Evolutionary conservation across 345 rosid genomes (phyloP).

Genomic region (Gossypium thurberi): DNA sequence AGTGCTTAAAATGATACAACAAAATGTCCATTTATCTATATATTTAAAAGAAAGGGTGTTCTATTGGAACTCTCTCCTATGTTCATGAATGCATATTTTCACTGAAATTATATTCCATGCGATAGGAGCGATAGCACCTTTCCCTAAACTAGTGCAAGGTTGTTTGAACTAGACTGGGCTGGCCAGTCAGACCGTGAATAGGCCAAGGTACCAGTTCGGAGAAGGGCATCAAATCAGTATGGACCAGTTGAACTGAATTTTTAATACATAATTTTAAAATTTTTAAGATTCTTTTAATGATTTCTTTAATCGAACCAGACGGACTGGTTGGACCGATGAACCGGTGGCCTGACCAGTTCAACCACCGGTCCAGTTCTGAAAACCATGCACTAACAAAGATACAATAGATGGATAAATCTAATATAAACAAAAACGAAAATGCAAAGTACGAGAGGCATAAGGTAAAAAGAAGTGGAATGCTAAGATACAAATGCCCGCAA

Average conservation of each 20-base stretch:
- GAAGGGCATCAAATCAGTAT: too few species aligned
- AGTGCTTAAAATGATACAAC: neutral
- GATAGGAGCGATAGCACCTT: neutral
- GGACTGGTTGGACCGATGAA: too few species aligned
- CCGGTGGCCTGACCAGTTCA: too few species aligned
- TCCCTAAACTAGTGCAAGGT: neutral
- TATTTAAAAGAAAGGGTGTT: neutral
- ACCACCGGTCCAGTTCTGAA: too few species aligned
- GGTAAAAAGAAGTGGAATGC: neutral
- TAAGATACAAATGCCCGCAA: neutral
- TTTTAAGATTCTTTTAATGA: too few species aligned
- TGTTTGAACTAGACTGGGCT: too few species aligned
- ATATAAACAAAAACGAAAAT: neutral
- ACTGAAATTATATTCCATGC: neutral
- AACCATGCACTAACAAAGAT: neutral
- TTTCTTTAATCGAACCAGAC: too few species aligned
- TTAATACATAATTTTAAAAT: too few species aligned
- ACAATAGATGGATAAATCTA: neutral
- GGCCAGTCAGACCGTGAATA: too few species aligned
- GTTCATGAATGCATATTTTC: neutral
- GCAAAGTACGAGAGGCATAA: neutral
- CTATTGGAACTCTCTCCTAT: conserved; percentile 41
- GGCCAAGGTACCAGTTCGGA: too few species aligned
- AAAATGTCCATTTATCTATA: neutral
- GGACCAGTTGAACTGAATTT: too few species aligned